Evolutionary conservation across 2,329 filamentous ascomycete species (phyloP).

Genomic region (Trichocomaceae sp.): DNA sequence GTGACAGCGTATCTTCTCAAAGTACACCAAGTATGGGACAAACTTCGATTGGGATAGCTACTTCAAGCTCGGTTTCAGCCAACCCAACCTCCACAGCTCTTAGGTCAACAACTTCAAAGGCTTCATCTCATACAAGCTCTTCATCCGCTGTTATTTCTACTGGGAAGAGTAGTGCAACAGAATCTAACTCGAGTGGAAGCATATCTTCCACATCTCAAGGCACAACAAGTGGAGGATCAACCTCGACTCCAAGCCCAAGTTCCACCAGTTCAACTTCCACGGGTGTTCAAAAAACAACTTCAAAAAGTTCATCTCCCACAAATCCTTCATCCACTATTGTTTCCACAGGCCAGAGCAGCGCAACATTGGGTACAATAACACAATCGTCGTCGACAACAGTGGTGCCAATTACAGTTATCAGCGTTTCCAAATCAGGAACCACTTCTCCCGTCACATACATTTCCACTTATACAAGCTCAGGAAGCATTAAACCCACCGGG

Average conservation of each 20-base stretch:
- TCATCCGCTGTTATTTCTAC: neutral
- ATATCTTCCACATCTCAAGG: neutral
- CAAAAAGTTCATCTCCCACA: neutral
- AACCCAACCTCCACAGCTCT: no score
- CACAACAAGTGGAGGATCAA: no score
- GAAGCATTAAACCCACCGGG: neutral
- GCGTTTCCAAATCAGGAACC: neutral
- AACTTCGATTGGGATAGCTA: no score
- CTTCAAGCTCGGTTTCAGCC: no score
- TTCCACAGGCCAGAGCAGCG: neutral
- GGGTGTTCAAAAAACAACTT: no score
- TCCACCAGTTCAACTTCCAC: no score
- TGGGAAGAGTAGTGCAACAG: neutral
- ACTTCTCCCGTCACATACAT: neutral
- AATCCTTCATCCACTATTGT: neutral
- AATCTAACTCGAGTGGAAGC: neutral
- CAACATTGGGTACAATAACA: neutral
- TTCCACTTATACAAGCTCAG: neutral
- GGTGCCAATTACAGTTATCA: neutral
- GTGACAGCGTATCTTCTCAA: neutral
- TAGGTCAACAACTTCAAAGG: no score
- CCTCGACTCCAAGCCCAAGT: no score
- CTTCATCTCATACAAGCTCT: neutral
- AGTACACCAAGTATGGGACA: no score
- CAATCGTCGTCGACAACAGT: neutral